phyloP scores from a whole-genome alignment of 257 asterid genomes.

The Solanum medicagineum region DNA sequence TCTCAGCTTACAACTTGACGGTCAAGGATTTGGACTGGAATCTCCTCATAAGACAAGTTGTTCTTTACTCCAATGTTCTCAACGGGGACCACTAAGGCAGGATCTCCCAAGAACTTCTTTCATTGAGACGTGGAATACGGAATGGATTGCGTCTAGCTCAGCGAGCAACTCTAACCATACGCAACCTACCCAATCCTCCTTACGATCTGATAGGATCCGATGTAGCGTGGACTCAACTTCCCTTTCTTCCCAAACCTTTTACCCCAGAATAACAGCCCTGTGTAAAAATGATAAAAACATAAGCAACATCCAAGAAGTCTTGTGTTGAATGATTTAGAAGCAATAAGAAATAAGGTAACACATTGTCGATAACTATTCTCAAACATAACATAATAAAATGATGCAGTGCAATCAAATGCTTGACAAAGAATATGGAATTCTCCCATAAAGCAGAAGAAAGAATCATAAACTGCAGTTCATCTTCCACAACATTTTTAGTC shows the following conservation, averaged over 20 bases:
- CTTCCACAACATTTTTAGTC: not conserved
- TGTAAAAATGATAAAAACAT: conserved; percentile 3
- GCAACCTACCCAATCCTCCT: too few species aligned
- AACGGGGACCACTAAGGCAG: too few species aligned
- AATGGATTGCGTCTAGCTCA: too few species aligned
- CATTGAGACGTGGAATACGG: too few species aligned
- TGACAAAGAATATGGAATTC: not conserved
- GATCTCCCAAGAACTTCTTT: too few species aligned
- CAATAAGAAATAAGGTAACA: not conserved
- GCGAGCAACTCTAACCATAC: too few species aligned
- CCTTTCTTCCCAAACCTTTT: conserved; percentile 5
- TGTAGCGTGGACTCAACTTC: too few species aligned
- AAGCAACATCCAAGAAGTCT: not conserved
- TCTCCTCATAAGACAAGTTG: too few species aligned
- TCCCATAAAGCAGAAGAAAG: not conserved
- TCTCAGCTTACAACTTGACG: too few species aligned
- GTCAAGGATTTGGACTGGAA: too few species aligned
- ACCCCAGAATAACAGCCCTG: conserved; percentile 43
- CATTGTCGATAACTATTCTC: not conserved
- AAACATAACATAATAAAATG: not conserved
- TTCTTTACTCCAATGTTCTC: too few species aligned
- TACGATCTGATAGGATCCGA: too few species aligned
- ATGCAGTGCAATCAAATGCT: not conserved
- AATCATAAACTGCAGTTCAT: not conserved
- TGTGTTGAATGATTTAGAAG: not conserved